These are phyloP conservation scores for Myxozyma nipponensis DNA, from an alignment of 805 yeast species.

Conservation along the genomic window DNA sequence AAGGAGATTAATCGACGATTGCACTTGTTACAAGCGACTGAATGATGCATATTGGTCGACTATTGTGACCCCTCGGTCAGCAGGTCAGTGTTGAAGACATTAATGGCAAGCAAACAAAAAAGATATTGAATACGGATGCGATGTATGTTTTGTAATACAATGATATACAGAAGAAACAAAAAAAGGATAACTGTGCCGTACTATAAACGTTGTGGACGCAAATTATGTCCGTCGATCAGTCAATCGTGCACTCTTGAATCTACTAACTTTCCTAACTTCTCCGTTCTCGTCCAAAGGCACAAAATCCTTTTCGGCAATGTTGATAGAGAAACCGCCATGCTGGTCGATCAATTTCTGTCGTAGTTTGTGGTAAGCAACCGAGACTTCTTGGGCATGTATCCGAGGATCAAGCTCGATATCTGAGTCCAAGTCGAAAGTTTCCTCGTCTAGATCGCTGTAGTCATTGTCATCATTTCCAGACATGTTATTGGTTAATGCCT, in stretches of 20 bases:
- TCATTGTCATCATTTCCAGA: neutral
- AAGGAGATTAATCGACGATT: no score
- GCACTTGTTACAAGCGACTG: no score
- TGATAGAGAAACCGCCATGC: slow-evolving; percentile 37
- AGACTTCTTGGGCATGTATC: slow-evolving; percentile 29
- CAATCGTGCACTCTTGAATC: slow-evolving; percentile 52
- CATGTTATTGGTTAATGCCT: neutral
- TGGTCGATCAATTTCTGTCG: slow-evolving; percentile 34
- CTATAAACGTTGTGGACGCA: neutral
- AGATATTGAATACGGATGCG: no score
- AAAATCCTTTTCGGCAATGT: slow-evolving; percentile 48
- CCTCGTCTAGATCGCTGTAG: neutral
- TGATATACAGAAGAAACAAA: no score
- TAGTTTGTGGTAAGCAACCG: slow-evolving; percentile 36
- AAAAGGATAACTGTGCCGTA: neutral
- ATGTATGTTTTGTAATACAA: no score
- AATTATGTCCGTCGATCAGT: neutral
- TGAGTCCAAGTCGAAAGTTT: slow-evolving; percentile 11
- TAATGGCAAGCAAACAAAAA: no score
- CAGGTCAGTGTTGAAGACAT: no score
- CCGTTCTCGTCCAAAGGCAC: slow-evolving; percentile 66
- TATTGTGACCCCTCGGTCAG: no score
- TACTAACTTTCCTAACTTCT: slow-evolving; percentile 52
- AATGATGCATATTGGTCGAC: no score
- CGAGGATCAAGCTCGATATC: slow-evolving; percentile 26